These are phyloP conservation scores for Aspergillus pseudotamarii DNA, from an alignment of 2,329 filamentous ascomycete genomes.

Conservation along the genomic window DNA sequence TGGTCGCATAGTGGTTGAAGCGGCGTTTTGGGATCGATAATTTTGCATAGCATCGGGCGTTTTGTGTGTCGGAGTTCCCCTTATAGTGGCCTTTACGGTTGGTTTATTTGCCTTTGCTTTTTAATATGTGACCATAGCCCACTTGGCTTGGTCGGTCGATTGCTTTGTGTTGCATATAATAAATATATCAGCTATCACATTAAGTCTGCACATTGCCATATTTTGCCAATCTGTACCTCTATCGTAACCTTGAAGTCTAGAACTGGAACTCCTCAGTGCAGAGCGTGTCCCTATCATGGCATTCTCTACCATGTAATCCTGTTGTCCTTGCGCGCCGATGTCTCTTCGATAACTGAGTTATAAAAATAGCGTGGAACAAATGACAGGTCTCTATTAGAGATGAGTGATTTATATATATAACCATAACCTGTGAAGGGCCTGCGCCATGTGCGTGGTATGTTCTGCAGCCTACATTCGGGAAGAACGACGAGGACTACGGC, in stretches of 20 bases:
- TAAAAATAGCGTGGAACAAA: too few species aligned
- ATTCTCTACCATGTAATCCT: neutral
- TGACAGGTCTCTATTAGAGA: too few species aligned
- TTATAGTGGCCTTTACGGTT: neutral
- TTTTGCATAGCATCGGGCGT: conserved; percentile 12
- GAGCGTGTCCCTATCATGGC: neutral
- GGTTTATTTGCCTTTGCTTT: neutral
- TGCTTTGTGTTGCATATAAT: neutral
- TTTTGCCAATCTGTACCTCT: neutral
- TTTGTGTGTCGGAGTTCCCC: neutral
- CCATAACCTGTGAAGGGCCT: too few species aligned
- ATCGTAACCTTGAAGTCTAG: neutral
- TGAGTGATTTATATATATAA: too few species aligned
- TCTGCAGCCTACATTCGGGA: too few species aligned
- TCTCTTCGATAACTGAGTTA: too few species aligned
- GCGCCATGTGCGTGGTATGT: too few species aligned
- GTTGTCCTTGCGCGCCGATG: neutral
- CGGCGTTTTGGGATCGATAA: neutral
- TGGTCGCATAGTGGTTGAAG: neutral
- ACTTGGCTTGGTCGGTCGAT: neutral
- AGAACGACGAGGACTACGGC: too few species aligned
- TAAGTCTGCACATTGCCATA: neutral
- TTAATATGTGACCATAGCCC: neutral
- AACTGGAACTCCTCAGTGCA: too few species aligned
- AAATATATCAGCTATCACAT: neutral